These are phyloP conservation scores for Phlegmacium glaucopus DNA, from an alignment of 768 basidiomycete species.

Conservation along the genomic window DNA sequence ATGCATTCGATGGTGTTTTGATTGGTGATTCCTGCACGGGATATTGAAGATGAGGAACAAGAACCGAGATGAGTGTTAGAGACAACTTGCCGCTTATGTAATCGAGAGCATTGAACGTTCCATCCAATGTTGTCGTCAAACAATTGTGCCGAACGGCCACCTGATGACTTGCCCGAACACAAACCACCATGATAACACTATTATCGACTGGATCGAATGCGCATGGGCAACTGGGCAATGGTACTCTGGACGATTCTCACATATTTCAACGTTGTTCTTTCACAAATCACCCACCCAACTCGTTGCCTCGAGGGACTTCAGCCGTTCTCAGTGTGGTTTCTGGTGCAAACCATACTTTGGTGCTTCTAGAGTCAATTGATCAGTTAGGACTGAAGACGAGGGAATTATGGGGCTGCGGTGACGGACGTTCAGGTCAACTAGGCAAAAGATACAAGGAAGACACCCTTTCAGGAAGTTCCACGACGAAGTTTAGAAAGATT, in stretches of 20 bases:
- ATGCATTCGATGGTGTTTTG: too few species aligned
- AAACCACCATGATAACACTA: slow-evolving; percentile 18
- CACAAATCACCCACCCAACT: slow-evolving; percentile 19
- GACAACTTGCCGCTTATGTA: too few species aligned
- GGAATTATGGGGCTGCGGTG: slow-evolving; percentile 75
- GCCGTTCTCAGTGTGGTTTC: slow-evolving; percentile 51
- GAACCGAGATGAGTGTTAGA: too few species aligned
- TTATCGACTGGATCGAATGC: slow-evolving; percentile 49
- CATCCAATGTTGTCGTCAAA: too few species aligned
- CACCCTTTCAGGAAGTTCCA: slow-evolving; percentile 11
- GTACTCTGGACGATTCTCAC: slow-evolving; percentile 43
- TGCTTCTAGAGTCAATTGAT: slow-evolving; percentile 46
- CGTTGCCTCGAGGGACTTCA: slow-evolving; percentile 26
- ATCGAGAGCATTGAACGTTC: too few species aligned
- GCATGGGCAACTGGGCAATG: slow-evolving; percentile 48
- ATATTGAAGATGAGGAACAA: too few species aligned
- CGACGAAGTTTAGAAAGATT: slow-evolving; percentile 46
- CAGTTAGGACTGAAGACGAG: slow-evolving; percentile 10
- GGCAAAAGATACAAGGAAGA: slow-evolving; percentile 38
- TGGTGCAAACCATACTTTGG: slow-evolving; percentile 79
- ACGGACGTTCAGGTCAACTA: slow-evolving; percentile 69
- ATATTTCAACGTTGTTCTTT: slow-evolving; percentile 41
- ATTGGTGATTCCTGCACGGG: too few species aligned
- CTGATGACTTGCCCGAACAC: too few species aligned
- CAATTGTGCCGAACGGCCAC: too few species aligned